Conservation (phyloP, 768 basidiomycete genomes). For the Piloderma croceum region DNA sequence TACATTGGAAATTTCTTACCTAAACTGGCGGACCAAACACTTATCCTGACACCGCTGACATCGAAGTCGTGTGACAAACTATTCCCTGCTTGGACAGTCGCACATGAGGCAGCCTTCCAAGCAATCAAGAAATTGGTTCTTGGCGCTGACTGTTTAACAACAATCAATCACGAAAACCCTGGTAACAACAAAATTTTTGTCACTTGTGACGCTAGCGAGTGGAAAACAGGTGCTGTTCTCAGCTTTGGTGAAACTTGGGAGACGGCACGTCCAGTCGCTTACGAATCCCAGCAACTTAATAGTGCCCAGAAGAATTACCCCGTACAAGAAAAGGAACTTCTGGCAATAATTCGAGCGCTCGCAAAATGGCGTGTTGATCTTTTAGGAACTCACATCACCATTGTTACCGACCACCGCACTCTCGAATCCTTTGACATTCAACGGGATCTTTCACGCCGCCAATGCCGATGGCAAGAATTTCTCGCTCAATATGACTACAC, state of each 20-base stretch:
- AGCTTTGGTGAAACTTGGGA: conserved; percentile 26
- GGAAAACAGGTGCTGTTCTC: conserved; percentile 25
- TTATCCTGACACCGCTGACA: conserved; percentile 22
- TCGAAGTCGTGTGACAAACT: conserved; percentile 11
- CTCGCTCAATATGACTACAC: conserved; percentile 31
- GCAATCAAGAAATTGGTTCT: conserved; percentile 28
- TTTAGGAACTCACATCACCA: conserved; percentile 15
- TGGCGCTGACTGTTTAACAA: too few relatives aligned
- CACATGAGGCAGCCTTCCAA: conserved; percentile 31
- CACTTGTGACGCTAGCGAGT: conserved; percentile 27
- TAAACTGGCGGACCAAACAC: too few relatives aligned
- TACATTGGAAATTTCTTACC: conserved; percentile 29
- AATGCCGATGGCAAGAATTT: conserved; percentile 35
- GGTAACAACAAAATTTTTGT: conserved; percentile 29
- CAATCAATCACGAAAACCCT: conserved; percentile 16
- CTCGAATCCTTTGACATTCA: conserved; percentile 30
- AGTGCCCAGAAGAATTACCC: conserved; percentile 27
- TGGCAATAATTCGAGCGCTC: conserved; percentile 29
- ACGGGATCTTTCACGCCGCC: conserved; percentile 26
- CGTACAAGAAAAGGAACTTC: conserved; percentile 34
- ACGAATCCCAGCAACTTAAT: conserved; percentile 25
- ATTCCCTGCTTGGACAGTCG: conserved; percentile 21
- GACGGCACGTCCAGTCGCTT: conserved; percentile 26
- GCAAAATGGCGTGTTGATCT: conserved; percentile 22
- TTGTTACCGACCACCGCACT: conserved; percentile 36